phyloP scores from a whole-genome alignment of 768 basidiomycete genomes.

The Phallus indusiatus region DNA sequence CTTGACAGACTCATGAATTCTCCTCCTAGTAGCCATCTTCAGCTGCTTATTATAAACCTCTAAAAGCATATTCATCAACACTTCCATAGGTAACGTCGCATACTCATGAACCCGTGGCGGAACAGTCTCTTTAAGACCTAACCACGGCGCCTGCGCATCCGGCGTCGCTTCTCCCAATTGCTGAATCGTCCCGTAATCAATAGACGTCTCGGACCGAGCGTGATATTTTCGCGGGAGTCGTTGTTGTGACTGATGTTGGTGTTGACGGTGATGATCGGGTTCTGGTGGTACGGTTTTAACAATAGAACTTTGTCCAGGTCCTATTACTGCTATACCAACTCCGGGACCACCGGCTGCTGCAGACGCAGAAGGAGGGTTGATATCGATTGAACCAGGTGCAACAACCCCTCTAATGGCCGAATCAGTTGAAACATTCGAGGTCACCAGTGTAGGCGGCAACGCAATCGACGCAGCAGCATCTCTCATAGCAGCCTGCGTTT shows the following conservation, averaged over 20 bases:
- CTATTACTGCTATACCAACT: neutral
- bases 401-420: slow-evolving; percentile 1
- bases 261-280: neutral
- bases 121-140: slow-evolving; percentile 75
- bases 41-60: slow-evolving; percentile 72
- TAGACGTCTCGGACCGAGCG: slow-evolving; percentile 26
- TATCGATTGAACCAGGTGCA: neutral
- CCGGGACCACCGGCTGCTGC: neutral
- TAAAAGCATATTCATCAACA: slow-evolving; percentile 73
- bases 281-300: neutral
- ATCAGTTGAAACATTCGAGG: neutral
- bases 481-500: neutral
- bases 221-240: slow-evolving; percentile 11
- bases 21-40: slow-evolving; percentile 11
- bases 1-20: neutral
- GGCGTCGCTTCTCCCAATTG: slow-evolving; percentile 86
- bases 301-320: too few species aligned
- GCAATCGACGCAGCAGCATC: neutral
- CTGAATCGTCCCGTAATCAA: slow-evolving; percentile 74
- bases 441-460: neutral
- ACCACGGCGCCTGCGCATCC: slow-evolving; percentile 75
- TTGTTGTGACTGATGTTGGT: slow-evolving; percentile 1
- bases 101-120: slow-evolving; percentile 85
- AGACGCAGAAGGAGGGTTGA: neutral
- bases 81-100: slow-evolving; percentile 71